Conservation (phyloP, 1,284 basidiomycete species). For the Ganoderma leucocontextum region DNA sequence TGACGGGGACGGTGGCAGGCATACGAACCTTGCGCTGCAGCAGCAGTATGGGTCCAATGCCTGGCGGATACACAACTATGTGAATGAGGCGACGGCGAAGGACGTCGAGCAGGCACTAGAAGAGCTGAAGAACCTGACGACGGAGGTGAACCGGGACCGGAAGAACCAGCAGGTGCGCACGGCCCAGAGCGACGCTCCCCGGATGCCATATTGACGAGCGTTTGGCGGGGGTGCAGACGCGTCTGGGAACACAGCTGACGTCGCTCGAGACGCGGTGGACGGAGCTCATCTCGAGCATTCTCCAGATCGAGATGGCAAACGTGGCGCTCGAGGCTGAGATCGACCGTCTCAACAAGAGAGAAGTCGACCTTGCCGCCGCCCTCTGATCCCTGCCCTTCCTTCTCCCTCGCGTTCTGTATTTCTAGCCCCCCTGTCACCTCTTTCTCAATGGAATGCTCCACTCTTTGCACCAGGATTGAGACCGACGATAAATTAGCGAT, state of each 20-base stretch:
- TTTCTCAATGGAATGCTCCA: constrained; percentile 1
- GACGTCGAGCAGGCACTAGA: constrained; percentile 79
- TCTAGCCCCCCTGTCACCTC: constrained; percentile 16
- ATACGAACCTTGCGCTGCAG: constrained; percentile 86
- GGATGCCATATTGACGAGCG: constrained; percentile 2
- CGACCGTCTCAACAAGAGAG: constrained; percentile 60
- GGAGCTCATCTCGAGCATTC: constrained; percentile 84
- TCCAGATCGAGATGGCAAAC: constrained; percentile 95
- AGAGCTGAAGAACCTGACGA: constrained; percentile 75
- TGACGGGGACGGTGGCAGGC: constrained; percentile 50
- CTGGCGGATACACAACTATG: constrained; percentile 92
- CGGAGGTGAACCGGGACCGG: constrained; percentile 86
- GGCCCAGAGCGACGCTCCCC: neutral
- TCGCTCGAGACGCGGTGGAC: constrained; percentile 88
- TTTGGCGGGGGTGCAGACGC: constrained; percentile 56
- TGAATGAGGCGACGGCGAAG: constrained; percentile 81
- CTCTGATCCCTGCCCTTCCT: constrained; percentile 38
- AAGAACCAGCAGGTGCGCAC: constrained; percentile 81
- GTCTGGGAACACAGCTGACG: constrained; percentile 81
- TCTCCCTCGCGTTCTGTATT: constrained; percentile 17
- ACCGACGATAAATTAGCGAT: constrained; percentile 19
- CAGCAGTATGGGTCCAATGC: constrained; percentile 91
- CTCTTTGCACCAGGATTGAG: neutral
- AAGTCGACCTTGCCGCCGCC: constrained; percentile 62
- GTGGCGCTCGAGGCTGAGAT: constrained; percentile 82